A percentile compares a stretch with the other conserved stretches of the same genome.
phyloP scores from a whole-genome alignment of 371 early-diverging fungal species.

The Apophysomyces ossiformis region DNA sequence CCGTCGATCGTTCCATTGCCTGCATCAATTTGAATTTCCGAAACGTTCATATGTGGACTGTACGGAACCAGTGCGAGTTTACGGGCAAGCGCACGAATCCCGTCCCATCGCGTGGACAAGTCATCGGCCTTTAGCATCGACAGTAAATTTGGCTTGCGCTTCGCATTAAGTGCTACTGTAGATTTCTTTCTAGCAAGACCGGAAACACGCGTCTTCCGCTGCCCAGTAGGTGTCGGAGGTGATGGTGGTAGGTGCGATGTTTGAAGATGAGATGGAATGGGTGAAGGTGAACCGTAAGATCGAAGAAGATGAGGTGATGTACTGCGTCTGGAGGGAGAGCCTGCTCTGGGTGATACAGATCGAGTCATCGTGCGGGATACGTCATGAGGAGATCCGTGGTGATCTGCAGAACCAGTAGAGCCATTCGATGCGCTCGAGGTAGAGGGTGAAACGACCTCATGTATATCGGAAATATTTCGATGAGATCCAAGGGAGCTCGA shows the following conservation, averaged over 20 bases:
- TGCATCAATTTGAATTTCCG: constrained; percentile 34
- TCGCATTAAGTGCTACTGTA: constrained; percentile 26
- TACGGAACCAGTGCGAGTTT: constrained; percentile 35
- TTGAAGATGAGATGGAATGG: constrained; percentile 31
- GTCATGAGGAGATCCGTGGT: constrained; percentile 19
- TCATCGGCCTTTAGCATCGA: constrained; percentile 41
- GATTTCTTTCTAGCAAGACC: constrained; percentile 42
- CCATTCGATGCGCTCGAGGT: constrained; percentile 27
- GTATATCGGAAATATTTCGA: constrained; percentile 27
- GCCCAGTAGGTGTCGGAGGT: constrained; percentile 20
- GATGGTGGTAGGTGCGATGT: constrained; percentile 18
- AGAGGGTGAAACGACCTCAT: constrained; percentile 27
- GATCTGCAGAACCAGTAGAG: constrained; percentile 22
- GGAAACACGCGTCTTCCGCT: constrained; percentile 45
- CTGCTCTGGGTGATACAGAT: constrained; percentile 62
- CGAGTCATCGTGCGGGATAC: constrained; percentile 25
- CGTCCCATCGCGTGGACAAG: constrained; percentile 29
- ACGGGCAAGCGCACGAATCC: constrained; percentile 33
- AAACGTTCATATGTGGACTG: constrained; percentile 16
- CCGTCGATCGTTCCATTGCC: constrained; percentile 34
- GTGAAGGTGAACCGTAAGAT: constrained; percentile 28
- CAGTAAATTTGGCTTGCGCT: constrained; percentile 42
- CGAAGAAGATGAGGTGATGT: constrained; percentile 82
- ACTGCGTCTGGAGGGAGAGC: constrained; percentile 96
- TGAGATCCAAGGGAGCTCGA: constrained; percentile 41